Conservation (phyloP, 2,329 filamentous ascomycete species). For the Dryadomyces quercivorus region DNA sequence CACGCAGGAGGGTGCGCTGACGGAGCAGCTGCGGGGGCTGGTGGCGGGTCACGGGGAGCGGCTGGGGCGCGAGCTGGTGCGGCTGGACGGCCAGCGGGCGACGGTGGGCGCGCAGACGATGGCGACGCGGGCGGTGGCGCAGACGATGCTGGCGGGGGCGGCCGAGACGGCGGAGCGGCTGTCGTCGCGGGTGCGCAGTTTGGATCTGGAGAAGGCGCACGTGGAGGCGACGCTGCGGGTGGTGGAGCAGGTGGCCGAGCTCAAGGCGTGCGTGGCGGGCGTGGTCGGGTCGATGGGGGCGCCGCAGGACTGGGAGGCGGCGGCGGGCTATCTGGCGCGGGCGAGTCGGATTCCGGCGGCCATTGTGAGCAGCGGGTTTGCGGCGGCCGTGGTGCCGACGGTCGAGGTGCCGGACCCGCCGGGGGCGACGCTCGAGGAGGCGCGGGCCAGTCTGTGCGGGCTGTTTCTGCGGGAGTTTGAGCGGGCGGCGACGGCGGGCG, state of each 20-base stretch:
- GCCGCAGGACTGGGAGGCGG: constrained; percentile 96
- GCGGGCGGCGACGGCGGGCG: constrained; percentile 74
- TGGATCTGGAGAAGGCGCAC: constrained; percentile 83
- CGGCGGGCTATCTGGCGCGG: constrained; percentile 76
- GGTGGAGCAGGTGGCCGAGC: constrained; percentile 90
- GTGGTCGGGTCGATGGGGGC: constrained; percentile 95
- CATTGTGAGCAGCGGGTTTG: constrained; percentile 76
- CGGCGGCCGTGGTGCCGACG: constrained; percentile 83
- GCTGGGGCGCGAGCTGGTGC: constrained; percentile 71
- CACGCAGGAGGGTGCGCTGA: neutral
- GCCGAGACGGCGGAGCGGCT: constrained; percentile 76
- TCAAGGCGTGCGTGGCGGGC: constrained; percentile 91
- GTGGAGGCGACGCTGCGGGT: constrained; percentile 85
- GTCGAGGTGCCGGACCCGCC: constrained; percentile 91
- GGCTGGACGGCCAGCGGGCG: constrained; percentile 80
- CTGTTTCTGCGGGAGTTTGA: constrained; percentile 93
- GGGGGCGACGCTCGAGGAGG: constrained; percentile 71
- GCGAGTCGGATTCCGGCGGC: constrained; percentile 69
- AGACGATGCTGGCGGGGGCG: constrained; percentile 80
- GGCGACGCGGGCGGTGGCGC: constrained; percentile 70
- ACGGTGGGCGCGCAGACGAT: constrained; percentile 79
- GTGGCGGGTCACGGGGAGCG: constrained; percentile 44
- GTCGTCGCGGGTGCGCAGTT: constrained; percentile 71
- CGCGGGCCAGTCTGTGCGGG: constrained; percentile 78
- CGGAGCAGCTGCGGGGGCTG: neutral